Percentiles rank a stretch among this genome's conserved stretches.
Evolutionary conservation across 176 grass and related monocot species (phyloP).

Genomic region (Eragrostis curvula): DNA sequence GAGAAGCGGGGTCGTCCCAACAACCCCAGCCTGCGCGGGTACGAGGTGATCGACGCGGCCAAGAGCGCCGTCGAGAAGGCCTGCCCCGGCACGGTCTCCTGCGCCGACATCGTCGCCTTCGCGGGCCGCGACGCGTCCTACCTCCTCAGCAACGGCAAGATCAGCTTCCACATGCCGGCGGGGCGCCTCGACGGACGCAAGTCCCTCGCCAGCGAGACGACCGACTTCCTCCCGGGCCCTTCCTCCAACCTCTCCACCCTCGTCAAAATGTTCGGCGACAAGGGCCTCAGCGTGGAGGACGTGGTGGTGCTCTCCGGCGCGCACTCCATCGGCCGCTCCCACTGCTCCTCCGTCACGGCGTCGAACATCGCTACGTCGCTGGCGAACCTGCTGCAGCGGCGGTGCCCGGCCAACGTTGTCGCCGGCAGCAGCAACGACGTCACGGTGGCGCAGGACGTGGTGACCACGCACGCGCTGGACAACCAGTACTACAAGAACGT

Average conservation of each 20-base stretch:
- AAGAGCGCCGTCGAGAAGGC: slow-evolving; percentile 10
- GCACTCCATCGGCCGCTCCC: slow-evolving; percentile 58
- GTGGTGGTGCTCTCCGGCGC: slow-evolving; percentile 67
- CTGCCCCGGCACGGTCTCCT: slow-evolving; percentile 52
- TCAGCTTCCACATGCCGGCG: slow-evolving; percentile 37
- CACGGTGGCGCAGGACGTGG: slow-evolving; percentile 27
- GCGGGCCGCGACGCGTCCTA: slow-evolving; percentile 47
- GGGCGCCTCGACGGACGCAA: slow-evolving; percentile 44
- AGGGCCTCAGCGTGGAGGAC: slow-evolving; percentile 44
- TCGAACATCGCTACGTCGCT: slow-evolving; percentile 17
- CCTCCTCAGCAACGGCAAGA: slow-evolving; percentile 21
- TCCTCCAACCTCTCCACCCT: slow-evolving; percentile 18
- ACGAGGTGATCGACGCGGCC: slow-evolving; percentile 28
- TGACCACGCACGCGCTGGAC: slow-evolving; percentile 32
- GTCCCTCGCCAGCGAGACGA: background rate
- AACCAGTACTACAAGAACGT: slow-evolving; percentile 60
- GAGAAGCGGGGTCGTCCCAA: slow-evolving; percentile 39
- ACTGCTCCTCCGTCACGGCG: slow-evolving; percentile 43
- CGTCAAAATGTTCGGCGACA: slow-evolving; percentile 13
- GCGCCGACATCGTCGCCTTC: slow-evolving; percentile 56
- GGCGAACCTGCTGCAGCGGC: background rate
- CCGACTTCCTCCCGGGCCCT: slow-evolving; percentile 2
- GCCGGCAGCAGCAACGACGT: background rate
- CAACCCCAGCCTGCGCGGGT: slow-evolving; percentile 24
- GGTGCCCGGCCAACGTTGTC: background rate